A percentile compares a stretch with the other conserved stretches of the same genome.
Conservation (phyloP, 352 stramenopile species). For the Plasmopara viticola region DNA sequence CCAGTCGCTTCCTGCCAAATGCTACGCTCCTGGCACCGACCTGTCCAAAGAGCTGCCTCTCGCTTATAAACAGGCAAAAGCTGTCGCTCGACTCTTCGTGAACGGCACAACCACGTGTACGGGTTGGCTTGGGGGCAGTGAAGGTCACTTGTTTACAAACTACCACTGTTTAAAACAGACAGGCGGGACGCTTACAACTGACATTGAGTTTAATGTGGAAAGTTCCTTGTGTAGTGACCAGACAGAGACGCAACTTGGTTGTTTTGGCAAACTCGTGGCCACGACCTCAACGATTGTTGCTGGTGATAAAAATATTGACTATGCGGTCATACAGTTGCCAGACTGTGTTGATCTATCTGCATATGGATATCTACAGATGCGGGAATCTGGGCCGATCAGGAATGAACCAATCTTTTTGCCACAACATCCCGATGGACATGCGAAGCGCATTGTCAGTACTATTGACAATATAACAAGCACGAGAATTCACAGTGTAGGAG, state of each 20-base stretch:
- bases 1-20: slow-evolving; percentile 48
- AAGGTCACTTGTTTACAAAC: slow-evolving; percentile 71
- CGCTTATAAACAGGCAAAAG: slow-evolving; percentile 34
- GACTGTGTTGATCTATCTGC: slow-evolving; percentile 20
- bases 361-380: slow-evolving; percentile 58
- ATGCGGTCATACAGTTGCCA: slow-evolving; percentile 51
- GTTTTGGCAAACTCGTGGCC: slow-evolving; percentile 36
- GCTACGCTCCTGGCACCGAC: slow-evolving; percentile 25
- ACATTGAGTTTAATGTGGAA: slow-evolving; percentile 61
- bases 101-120: slow-evolving; percentile 47
- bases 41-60: slow-evolving; percentile 22
- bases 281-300: slow-evolving; percentile 41
- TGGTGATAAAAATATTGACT: slow-evolving; percentile 37
- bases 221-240: slow-evolving; percentile 38
- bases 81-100: slow-evolving; percentile 57
- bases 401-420: slow-evolving; percentile 58
- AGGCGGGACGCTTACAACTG: slow-evolving; percentile 22
- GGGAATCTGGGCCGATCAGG: slow-evolving; percentile 24
- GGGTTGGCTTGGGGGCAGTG: slow-evolving; percentile 51
- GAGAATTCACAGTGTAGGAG: slow-evolving; percentile 25
- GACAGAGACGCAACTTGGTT: slow-evolving; percentile 38
- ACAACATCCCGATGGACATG: slow-evolving; percentile 41
- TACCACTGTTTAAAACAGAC: slow-evolving; percentile 48
- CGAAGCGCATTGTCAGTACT: slow-evolving; percentile 45
- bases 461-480: slow-evolving; percentile 23